phyloP scores from a whole-genome alignment of 371 early-diverging fungal genomes.

The Mucor racemosus region DNA sequence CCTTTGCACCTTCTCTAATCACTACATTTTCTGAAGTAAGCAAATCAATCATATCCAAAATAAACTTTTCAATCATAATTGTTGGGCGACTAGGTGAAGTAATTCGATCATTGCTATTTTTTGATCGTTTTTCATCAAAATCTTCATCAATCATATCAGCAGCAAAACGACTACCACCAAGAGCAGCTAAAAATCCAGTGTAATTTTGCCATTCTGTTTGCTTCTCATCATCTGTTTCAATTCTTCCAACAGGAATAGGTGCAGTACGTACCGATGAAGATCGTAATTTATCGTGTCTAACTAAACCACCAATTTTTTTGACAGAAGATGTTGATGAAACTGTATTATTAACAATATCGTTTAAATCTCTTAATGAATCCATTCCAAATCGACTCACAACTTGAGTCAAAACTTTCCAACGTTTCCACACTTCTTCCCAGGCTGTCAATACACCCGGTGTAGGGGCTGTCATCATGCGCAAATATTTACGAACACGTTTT shows the following conservation, averaged over 20 bases:
- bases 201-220: slow-evolving; percentile 78
- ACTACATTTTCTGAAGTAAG: slow-evolving; percentile 80
- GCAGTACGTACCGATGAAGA: slow-evolving; percentile 10
- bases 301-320: slow-evolving; percentile 33
- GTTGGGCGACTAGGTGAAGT: slow-evolving; percentile 28
- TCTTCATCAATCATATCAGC: slow-evolving; percentile 23
- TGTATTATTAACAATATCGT: slow-evolving; percentile 3
- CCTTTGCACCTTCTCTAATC: slow-evolving; percentile 88
- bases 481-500: slow-evolving; percentile 70
- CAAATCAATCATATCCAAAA: slow-evolving; percentile 80
- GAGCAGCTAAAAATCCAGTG: slow-evolving; percentile 84
- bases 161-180: slow-evolving; percentile 76
- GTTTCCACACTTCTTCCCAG: slow-evolving; percentile 83
- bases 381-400: slow-evolving; percentile 29
- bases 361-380: slow-evolving; percentile 19
- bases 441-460: slow-evolving; percentile 77
- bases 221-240: slow-evolving; percentile 46
- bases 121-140: slow-evolving; percentile 22
- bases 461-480: slow-evolving; percentile 66
- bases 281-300: slow-evolving; percentile 25
- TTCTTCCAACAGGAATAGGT: slow-evolving; percentile 24
- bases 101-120: slow-evolving; percentile 13
- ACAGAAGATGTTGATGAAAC: slow-evolving; percentile 10
- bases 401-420: slow-evolving; percentile 68
- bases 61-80: slow-evolving; percentile 74